Evolutionary conservation across 441 rosid genomes (phyloP).

Genomic region (Jatropha podagrica): DNA sequence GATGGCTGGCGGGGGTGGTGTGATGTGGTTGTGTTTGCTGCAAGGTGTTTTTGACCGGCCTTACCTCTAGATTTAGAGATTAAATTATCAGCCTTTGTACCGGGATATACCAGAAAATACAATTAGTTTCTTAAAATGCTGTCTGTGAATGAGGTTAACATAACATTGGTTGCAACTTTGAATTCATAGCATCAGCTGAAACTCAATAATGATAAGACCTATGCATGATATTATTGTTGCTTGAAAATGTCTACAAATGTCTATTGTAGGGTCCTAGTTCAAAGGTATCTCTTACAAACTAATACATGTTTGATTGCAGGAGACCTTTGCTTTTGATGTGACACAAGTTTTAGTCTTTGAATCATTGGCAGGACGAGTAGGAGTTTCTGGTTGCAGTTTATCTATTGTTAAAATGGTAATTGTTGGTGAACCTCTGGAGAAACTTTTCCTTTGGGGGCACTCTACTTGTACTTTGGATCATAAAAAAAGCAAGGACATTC

Average conservation of each 20-base stretch:
- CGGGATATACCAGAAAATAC: not conserved
- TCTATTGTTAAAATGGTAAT: constrained; percentile 41
- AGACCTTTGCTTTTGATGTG: constrained; percentile 51
- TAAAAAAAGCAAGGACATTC: constrained; percentile 30
- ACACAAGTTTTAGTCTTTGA: constrained; percentile 73
- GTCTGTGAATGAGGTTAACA: not conserved
- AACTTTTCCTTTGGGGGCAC: constrained; percentile 92
- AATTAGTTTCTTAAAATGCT: not conserved
- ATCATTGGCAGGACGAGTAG: constrained; percentile 69
- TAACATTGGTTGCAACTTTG: not conserved
- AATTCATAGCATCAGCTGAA: not conserved
- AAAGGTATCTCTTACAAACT: constrained; percentile 19
- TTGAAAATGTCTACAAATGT: not conserved
- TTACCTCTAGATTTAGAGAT: not conserved
- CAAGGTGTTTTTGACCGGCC: not conserved
- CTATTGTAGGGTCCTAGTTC: not conserved
- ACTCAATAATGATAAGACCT: not conserved
- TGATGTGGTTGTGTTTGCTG: not conserved
- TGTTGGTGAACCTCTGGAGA: constrained; percentile 68
- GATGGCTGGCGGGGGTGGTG: too few relatives aligned
- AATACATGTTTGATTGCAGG: constrained; percentile 62
- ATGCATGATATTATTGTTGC: not conserved
- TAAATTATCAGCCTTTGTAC: not conserved
- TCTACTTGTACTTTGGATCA: constrained; percentile 55
- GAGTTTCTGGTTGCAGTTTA: constrained; percentile 39